Evolutionary conservation across 805 yeast genomes (phyloP).

Genomic region (Osmozyma mogii): DNA sequence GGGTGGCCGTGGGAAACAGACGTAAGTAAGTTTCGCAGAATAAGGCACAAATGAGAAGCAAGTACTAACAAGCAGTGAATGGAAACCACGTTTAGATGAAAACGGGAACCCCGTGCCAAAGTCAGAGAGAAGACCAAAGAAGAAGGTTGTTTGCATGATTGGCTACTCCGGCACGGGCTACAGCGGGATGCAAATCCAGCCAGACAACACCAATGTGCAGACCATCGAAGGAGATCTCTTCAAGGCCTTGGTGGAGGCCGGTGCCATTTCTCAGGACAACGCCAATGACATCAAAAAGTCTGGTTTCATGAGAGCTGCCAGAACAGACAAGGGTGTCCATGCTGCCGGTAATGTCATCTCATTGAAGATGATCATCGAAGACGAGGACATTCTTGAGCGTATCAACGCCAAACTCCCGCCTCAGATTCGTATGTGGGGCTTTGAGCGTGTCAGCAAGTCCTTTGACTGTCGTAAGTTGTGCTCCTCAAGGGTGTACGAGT

Average conservation of each 20-base stretch:
- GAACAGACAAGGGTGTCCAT: conserved; percentile 94
- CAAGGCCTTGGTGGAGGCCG: conserved; percentile 75
- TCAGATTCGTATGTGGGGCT: conserved; percentile 89
- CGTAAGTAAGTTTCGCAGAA: not conserved
- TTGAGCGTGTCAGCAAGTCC: conserved; percentile 77
- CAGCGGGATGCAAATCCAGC: conserved; percentile 85
- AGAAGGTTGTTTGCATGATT: conserved; percentile 81
- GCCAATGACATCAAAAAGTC: conserved; percentile 82
- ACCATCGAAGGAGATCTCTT: conserved; percentile 90
- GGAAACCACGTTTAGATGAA: conserved; percentile 44
- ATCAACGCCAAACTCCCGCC: conserved; percentile 75
- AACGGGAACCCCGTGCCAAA: conserved; percentile 54
- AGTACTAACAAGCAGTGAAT: conserved; percentile 19
- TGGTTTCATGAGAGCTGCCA: conserved; percentile 80
- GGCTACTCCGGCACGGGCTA: conserved; percentile 97
- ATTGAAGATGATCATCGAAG: conserved; percentile 76
- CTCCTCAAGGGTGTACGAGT: conserved; percentile 92
- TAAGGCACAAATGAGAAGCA: too few species aligned
- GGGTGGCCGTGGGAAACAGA: too few species aligned
- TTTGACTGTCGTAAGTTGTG: conserved; percentile 96
- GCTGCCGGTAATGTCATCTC: conserved; percentile 94
- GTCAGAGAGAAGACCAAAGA: conserved; percentile 68
- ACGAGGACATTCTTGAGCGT: conserved; percentile 60
- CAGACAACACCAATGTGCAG: conserved; percentile 71
- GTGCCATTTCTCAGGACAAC: conserved; percentile 81